Conservation (phyloP, 1,284 basidiomycete genomes). For the Ceratobasidium papillatum region DNA sequence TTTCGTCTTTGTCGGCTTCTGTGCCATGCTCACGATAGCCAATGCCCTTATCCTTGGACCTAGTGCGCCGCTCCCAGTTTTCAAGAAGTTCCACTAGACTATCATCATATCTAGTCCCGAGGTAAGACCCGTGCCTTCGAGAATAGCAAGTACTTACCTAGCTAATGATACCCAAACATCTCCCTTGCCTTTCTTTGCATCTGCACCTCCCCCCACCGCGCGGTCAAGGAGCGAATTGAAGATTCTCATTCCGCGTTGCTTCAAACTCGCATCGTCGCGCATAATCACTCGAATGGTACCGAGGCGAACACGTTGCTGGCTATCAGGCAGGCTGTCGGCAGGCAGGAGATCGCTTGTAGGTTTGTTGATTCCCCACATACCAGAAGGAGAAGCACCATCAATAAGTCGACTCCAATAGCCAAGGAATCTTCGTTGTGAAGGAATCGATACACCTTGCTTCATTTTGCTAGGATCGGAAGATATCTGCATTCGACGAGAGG, state of each 20-base stretch:
- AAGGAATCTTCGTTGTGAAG: slow-evolving; percentile 75
- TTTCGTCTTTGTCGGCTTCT: slow-evolving; percentile 53
- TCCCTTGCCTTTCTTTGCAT: slow-evolving; percentile 50
- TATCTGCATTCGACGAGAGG: slow-evolving; percentile 72
- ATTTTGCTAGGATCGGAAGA: slow-evolving; percentile 55
- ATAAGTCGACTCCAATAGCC: slow-evolving; percentile 77
- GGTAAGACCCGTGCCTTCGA: background rate
- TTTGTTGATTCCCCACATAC: slow-evolving; percentile 38
- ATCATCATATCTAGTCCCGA: slow-evolving; percentile 64
- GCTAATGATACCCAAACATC: slow-evolving; percentile 80
- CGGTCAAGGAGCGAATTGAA: slow-evolving; percentile 13
- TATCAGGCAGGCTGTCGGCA: slow-evolving; percentile 60
- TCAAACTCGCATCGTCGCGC: slow-evolving; percentile 52
- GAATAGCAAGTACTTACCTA: slow-evolving; percentile 49
- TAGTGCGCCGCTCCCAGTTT: slow-evolving; percentile 65
- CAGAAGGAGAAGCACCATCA: slow-evolving; percentile 60
- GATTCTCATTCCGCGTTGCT: slow-evolving; percentile 48
- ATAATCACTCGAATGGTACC: slow-evolving; percentile 52
- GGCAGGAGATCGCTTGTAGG: slow-evolving; percentile 23
- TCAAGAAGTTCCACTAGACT: slow-evolving; percentile 68
- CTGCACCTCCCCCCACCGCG: slow-evolving; percentile 42
- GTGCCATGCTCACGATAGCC: slow-evolving; percentile 54
- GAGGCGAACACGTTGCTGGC: slow-evolving; percentile 62
- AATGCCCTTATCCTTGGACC: slow-evolving; percentile 55
- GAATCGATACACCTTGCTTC: slow-evolving; percentile 78